These are phyloP conservation scores for Lumnitzera racemosa DNA, from an alignment of 345 rosid species.

Conservation along the genomic window DNA sequence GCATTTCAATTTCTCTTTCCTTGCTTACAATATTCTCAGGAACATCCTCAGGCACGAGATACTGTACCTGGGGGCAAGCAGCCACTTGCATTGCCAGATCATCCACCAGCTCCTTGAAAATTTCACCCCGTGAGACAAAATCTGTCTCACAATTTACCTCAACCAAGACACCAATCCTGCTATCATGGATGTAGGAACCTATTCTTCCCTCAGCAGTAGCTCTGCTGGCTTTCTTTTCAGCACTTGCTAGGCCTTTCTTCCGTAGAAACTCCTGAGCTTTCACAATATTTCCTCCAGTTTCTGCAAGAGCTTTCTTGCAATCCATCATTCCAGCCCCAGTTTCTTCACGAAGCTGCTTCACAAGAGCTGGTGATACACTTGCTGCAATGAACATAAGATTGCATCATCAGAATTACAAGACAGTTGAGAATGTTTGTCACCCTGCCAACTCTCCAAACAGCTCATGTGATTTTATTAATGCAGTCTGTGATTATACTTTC, in stretches of 20 bases:
- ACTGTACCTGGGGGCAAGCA: constrained; percentile 86
- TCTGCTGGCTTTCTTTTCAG: constrained; percentile 89
- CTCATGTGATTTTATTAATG: no score
- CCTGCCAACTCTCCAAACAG: no score
- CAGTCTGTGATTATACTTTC: no score
- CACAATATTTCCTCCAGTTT: constrained; percentile 69
- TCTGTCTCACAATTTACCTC: constrained; percentile 98
- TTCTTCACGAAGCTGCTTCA: constrained; percentile 96
- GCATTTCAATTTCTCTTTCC: constrained; percentile 91
- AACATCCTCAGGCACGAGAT: constrained; percentile 76
- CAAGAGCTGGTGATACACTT: constrained; percentile 71
- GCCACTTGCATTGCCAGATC: constrained; percentile 98
- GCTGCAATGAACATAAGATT: constrained; percentile 20
- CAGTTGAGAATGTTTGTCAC: not conserved
- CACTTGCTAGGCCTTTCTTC: constrained; percentile 91
- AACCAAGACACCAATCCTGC: constrained; percentile 86
- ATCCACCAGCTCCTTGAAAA: constrained; percentile 86
- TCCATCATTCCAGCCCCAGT: constrained; percentile 99
- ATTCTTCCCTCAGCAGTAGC: constrained; percentile 94
- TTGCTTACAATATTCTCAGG: constrained; percentile 71
- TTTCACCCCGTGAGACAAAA: constrained; percentile 91
- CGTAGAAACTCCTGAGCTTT: constrained; percentile 93
- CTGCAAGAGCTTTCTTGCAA: constrained; percentile 84
- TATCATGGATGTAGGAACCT: constrained; percentile 87
- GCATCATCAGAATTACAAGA: not conserved